Percentiles rank a stretch among this genome's conserved stretches.
These are phyloP conservation scores for Paxillus involutus DNA, from an alignment of 768 basidiomycete genomes.

Conservation along the genomic window DNA sequence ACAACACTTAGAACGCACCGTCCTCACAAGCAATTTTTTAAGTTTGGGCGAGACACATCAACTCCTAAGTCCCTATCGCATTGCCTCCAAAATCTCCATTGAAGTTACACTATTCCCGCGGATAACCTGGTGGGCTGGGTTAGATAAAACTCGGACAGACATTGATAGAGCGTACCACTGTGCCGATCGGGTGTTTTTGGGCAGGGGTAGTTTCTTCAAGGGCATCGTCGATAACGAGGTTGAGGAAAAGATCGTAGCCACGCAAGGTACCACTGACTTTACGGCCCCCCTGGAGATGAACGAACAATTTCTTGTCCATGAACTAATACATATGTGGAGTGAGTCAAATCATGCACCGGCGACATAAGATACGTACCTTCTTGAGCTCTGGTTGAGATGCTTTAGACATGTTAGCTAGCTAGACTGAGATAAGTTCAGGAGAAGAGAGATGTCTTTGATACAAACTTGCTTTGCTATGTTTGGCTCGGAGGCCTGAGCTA, in stretches of 20 bases:
- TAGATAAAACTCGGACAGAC: not conserved
- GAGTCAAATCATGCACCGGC: not conserved
- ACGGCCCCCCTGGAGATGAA: constrained; percentile 92
- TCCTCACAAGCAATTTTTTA: constrained; percentile 5
- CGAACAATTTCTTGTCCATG: constrained; percentile 97
- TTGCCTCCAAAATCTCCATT: constrained; percentile 84
- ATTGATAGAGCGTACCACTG: constrained; percentile 66
- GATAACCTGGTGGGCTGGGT: constrained; percentile 65
- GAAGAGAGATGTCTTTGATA: not conserved
- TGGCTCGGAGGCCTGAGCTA: constrained; percentile 14
- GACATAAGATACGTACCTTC: constrained; percentile 61
- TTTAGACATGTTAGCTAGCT: constrained; percentile 68
- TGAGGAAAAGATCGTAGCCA: constrained; percentile 98
- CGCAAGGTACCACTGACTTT: constrained; percentile 94
- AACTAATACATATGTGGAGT: constrained; percentile 51
- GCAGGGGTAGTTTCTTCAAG: constrained; percentile 88
- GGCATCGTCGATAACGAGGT: constrained; percentile 95
- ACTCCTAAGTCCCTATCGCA: constrained; percentile 30
- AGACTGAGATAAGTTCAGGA: not conserved
- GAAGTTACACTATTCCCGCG: constrained; percentile 96
- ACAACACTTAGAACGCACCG: constrained; percentile 4
- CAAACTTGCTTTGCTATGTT: constrained; percentile 33
- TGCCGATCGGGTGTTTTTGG: constrained; percentile 88
- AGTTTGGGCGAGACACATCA: not conserved
- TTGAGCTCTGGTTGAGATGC: constrained; percentile 97